Conservation (phyloP, 371 early-diverging fungal species). For the Rhizopus arrhizus region DNA sequence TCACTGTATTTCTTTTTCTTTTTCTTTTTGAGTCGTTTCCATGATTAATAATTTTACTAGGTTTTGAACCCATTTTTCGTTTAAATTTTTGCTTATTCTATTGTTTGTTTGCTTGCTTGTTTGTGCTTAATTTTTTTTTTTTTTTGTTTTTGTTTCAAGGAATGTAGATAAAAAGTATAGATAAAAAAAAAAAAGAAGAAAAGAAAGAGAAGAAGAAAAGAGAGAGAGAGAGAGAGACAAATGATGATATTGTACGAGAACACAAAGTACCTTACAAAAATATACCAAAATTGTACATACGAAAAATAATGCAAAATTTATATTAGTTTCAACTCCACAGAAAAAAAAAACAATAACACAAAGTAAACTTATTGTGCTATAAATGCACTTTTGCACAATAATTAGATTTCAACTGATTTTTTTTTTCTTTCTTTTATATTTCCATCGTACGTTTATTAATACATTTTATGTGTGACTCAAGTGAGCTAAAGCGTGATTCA, state of each 20-base stretch:
- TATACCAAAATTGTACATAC: slow-evolving; percentile 19
- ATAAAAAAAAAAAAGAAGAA: slow-evolving; percentile 8
- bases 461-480: no score
- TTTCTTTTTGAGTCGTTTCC: slow-evolving; percentile 2
- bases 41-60: slow-evolving; percentile 19
- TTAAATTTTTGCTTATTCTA: neutral
- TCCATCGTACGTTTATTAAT: no score
- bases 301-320: slow-evolving; percentile 8
- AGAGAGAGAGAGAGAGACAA: slow-evolving; percentile 2
- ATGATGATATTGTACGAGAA: slow-evolving; percentile 1
- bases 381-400: neutral
- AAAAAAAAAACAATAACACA: neutral
- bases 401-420: neutral
- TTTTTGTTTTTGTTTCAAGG: neutral
- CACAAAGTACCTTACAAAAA: neutral
- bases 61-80: slow-evolving; percentile 27
- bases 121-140: neutral
- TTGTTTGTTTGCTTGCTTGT: neutral
- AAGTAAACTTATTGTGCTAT: no score
- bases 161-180: slow-evolving; percentile 1
- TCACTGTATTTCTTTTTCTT: slow-evolving; percentile 2
- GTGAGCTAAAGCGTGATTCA: neutral
- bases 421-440: neutral
- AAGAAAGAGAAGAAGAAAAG: slow-evolving; percentile 3
- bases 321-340: slow-evolving; percentile 7